Percentiles rank a stretch among this genome's conserved stretches.
Evolutionary conservation across 352 stramenopile species (phyloP).

Genomic region (Phytophthora quininea): DNA sequence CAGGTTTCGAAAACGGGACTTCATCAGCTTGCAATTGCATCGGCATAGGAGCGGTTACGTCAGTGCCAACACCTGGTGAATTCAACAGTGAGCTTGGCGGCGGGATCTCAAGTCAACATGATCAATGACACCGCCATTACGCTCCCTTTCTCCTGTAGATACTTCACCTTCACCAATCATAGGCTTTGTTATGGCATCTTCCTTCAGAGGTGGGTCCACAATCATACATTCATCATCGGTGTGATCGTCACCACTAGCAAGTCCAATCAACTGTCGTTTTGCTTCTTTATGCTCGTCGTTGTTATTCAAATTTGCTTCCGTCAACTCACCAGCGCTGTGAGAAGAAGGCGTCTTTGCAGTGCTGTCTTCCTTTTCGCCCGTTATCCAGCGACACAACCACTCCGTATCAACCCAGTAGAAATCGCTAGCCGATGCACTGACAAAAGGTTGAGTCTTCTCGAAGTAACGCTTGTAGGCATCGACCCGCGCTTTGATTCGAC

Average conservation of each 20-base stretch:
- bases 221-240: conserved; percentile 28
- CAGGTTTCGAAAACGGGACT: conserved; percentile 63
- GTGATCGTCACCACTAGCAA: conserved; percentile 16
- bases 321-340: conserved; percentile 13
- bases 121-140: not conserved
- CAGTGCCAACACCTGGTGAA: conserved; percentile 8
- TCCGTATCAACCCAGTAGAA: conserved; percentile 80
- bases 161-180: conserved; percentile 15
- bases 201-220: conserved; percentile 18
- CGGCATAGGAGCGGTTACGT: not conserved
- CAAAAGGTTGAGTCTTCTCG: conserved; percentile 55
- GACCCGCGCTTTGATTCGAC: conserved; percentile 53
- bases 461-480: conserved; percentile 72
- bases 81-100: conserved; percentile 13
- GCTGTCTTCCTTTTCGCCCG: conserved; percentile 50
- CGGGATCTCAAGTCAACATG: conserved; percentile 17
- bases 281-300: conserved; percentile 5
- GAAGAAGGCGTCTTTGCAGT: conserved; percentile 11
- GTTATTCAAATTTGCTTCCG: conserved; percentile 12
- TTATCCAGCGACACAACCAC: conserved; percentile 70
- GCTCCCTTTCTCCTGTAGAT: conserved; percentile 25
- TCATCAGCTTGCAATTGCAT: conserved; percentile 29
- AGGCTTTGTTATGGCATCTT: conserved; percentile 4
- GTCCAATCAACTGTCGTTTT: conserved; percentile 5
- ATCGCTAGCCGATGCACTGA: conserved; percentile 27